Percentiles rank a stretch among this genome's conserved stretches.
Conservation (phyloP, 805 yeast species). For the Blastobotrys muscicola region DNA sequence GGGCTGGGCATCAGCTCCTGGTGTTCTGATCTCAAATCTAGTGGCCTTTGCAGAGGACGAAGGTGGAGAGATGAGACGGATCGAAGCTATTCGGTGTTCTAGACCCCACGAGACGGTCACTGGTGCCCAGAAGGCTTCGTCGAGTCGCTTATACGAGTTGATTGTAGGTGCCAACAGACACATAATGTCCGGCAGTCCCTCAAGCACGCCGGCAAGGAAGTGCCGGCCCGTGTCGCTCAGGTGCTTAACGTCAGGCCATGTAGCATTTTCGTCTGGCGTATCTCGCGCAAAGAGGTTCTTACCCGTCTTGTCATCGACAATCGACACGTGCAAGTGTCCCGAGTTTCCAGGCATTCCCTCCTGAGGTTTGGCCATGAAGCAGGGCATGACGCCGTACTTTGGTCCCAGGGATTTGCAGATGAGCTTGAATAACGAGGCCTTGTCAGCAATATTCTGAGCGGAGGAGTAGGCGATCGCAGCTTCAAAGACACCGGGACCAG, state of each 20-base stretch:
- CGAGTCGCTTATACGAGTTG: slow-evolving; percentile 29
- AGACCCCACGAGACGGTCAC: slow-evolving; percentile 29
- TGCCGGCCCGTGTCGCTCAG: slow-evolving; percentile 23
- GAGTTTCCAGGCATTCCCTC: slow-evolving; percentile 30
- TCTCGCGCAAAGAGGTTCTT: slow-evolving; percentile 22
- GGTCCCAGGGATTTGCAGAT: slow-evolving; percentile 23
- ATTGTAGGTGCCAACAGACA: slow-evolving; percentile 28
- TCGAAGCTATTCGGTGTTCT: slow-evolving; percentile 28
- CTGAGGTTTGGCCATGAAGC: slow-evolving; percentile 30
- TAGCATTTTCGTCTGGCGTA: slow-evolving; percentile 17
- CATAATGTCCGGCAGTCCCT: slow-evolving; percentile 27
- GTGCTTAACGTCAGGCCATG: slow-evolving; percentile 21
- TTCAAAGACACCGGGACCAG: slow-evolving; percentile 30
- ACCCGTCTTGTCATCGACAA: slow-evolving; percentile 17
- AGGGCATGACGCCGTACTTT: slow-evolving; percentile 22
- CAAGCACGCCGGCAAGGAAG: slow-evolving; percentile 28
- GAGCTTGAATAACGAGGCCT: slow-evolving; percentile 25
- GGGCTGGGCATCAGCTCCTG: slow-evolving; percentile 30
- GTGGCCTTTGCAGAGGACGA: slow-evolving; percentile 20
- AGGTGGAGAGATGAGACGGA: slow-evolving; percentile 25
- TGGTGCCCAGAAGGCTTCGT: slow-evolving; percentile 30
- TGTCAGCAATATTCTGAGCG: slow-evolving; percentile 25
- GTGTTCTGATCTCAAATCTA: slow-evolving; percentile 28
- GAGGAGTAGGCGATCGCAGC: slow-evolving; percentile 26
- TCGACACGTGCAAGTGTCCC: slow-evolving; percentile 28